These are phyloP conservation scores for Phragmites australis DNA, from an alignment of 176 grass and related monocot species.

Conservation along the genomic window DNA sequence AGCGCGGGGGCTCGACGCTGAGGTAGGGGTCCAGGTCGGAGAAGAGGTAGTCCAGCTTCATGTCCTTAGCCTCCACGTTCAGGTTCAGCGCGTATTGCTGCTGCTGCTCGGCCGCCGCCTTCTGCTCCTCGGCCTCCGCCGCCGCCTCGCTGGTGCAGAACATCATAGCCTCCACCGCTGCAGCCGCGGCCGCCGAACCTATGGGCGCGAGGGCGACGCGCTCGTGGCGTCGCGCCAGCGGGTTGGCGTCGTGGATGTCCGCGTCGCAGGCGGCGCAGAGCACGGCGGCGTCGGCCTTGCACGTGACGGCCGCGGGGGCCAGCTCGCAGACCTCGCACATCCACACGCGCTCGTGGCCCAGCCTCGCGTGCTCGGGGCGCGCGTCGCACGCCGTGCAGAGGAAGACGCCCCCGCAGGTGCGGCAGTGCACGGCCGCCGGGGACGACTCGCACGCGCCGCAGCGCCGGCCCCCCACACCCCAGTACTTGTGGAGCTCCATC, in stretches of 20 bases:
- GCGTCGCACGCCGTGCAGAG: slow-evolving; percentile 58
- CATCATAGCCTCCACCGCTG: slow-evolving; percentile 44
- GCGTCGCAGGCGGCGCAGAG: slow-evolving; percentile 74
- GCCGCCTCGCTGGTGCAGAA: slow-evolving; percentile 28
- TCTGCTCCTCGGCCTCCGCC: slow-evolving; percentile 28
- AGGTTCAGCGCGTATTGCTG: slow-evolving; percentile 51
- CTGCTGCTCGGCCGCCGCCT: neutral
- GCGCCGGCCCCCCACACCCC: slow-evolving; percentile 35
- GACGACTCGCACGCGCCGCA: slow-evolving; percentile 57
- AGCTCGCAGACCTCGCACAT: slow-evolving; percentile 92
- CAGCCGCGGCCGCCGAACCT: slow-evolving; percentile 24
- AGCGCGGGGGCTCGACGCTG: slow-evolving; percentile 55
- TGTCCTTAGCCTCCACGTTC: slow-evolving; percentile 55
- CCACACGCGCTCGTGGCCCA: slow-evolving; percentile 57
- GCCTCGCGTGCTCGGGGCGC: slow-evolving; percentile 38
- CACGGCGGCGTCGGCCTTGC: slow-evolving; percentile 91
- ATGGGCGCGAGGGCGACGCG: slow-evolving; percentile 68
- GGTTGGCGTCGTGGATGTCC: slow-evolving; percentile 90
- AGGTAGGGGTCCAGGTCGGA: slow-evolving; percentile 70
- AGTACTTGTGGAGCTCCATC: slow-evolving; percentile 52
- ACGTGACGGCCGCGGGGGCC: slow-evolving; percentile 68
- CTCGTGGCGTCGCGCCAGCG: slow-evolving; percentile 79
- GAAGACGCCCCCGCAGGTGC: slow-evolving; percentile 42
- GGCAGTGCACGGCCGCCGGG: slow-evolving; percentile 55
- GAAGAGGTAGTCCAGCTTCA: slow-evolving; percentile 60